Base-by-base conservation (phyloP, 352 stramenopile species). In the Peronospora farinosa region DNA sequence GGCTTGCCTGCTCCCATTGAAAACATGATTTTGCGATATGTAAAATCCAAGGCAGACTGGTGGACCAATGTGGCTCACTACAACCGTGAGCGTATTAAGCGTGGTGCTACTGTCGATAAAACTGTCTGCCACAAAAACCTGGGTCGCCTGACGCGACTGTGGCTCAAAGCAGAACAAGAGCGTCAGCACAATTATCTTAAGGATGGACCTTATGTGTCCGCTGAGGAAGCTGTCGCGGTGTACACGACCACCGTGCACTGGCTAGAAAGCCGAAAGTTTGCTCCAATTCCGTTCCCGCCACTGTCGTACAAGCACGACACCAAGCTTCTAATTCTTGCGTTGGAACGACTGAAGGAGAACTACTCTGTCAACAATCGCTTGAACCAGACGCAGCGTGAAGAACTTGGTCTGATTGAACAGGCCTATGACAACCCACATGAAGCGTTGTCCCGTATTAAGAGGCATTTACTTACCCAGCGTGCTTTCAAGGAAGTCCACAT, bases 401-500 rank as follows among this genome's bases (percentile, higher is more conserved):
- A 99, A 62, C 77, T 99, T 15, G 97, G 96, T 36, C 64, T 99
- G 15, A 98, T 99, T 56, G 97, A 99, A 66, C 87, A 96, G 59
- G 96, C 96, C 5, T 99, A 99, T 67, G 97, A 99, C 75, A 99
- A 99, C 62, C 97, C 97, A 6, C 92, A 98, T 52, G 94, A 98
- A 68, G 96, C 97, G 7, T 69, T 99, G 11, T 98, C 93, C 30
- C 88, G 96, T 43, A 99, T 99, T 73, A 99, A 99, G 72, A 82
- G 97, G 0, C 96, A 99, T 64, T 69, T 99, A 35, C 78, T 99
- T 16, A 99, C 96, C 2, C 97, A 99, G 67, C 85, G 96, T 38
- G 97, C 97, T n/a, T 99, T 99, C 83, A 99, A 99, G 80, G 97
- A 99, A 72, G 95, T 99, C 12, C 84, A 95, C 32, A 98, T 99